Evolutionary conservation across 192 early-diverging fungal genomes (phyloP), one percentile per base, ranked within the genome.

Genomic region (Podochytrium sp.): DNA sequence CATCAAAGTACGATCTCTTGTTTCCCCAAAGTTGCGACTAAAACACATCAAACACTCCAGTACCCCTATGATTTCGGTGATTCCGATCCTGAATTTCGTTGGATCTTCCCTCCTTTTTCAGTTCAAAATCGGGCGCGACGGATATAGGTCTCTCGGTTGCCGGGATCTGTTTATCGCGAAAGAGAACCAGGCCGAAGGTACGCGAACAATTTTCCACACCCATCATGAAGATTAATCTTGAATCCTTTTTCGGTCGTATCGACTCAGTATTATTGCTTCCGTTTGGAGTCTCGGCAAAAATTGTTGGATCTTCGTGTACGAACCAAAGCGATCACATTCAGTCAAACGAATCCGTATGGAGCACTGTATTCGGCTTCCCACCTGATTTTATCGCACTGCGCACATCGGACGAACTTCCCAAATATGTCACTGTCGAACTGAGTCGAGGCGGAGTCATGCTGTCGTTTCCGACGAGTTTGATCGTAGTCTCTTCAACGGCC

Each of bases 361-460:
- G 40, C 14, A 27, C 40, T 5, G 10, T 30, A 43, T 65, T 65
- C n/a, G 63, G 63, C 29, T 27, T 65, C 7, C 42, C 63, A 27
- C 7, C 37, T 7, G 38, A 32, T 16, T 65, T 65, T 23, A 7
- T 65, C 16, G 29, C 29, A 38, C 23, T 42, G 16, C 18, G 25
- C 41, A 65, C 59, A 47, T 47, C 27, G 27, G 25, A 55, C 30
- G 7, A 4, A 10, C 37, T 47, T 16, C 29, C 33, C 29, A 23
- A 65, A n/a, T 65, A 25, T 47, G 38, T 39, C 40, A 27, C 63
- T 30, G 63, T 65, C 41, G 63, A 65, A 65, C 14, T 65, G n/a
- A n/a, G n/a, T 65, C 10, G 30, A 7, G 52, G 30, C 7, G 23
- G 52, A 55, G 20, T 20, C 47, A 30, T 18, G 3, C 38, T 65